Evolutionary conservation across 2,329 filamentous ascomycete genomes (phyloP).

Genomic region (Fusarium bactridioides): DNA sequence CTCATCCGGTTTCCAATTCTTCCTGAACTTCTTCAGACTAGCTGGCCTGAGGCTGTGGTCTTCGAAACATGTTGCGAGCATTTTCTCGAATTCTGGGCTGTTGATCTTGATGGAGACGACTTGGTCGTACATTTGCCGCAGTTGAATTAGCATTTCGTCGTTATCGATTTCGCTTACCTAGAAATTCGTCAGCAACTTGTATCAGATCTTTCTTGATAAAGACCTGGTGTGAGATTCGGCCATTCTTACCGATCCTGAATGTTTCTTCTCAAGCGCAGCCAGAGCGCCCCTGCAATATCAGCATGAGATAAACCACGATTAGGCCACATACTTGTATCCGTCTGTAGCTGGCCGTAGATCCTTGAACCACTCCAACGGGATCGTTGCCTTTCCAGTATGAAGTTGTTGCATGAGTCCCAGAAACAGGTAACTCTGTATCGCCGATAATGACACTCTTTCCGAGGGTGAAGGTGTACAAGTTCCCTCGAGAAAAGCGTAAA

Average conservation of each 20-base stretch:
- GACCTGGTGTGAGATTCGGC: fast-evolving
- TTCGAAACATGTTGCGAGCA: background rate
- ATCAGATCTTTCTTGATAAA: fast-evolving
- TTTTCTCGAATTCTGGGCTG: background rate
- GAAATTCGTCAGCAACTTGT: fast-evolving
- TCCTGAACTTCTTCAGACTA: background rate
- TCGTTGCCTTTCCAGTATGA: background rate
- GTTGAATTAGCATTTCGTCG: background rate
- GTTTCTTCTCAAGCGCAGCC: background rate
- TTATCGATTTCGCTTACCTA: background rate
- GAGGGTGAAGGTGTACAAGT: background rate
- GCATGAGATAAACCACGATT: too few species aligned
- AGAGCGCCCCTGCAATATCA: background rate
- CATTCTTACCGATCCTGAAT: background rate
- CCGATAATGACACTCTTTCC: background rate
- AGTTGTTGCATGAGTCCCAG: background rate
- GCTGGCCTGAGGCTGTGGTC: background rate
- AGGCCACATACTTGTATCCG: background rate
- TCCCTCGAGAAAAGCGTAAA: background rate
- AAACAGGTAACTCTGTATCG: background rate
- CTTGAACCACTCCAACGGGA: background rate
- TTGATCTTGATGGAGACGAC: background rate
- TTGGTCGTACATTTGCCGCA: background rate
- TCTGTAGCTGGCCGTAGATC: background rate
- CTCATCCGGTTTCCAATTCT: background rate